phyloP scores from a whole-genome alignment of 1,284 basidiomycete genomes.

The Cryptococcus jaspeensis region DNA sequence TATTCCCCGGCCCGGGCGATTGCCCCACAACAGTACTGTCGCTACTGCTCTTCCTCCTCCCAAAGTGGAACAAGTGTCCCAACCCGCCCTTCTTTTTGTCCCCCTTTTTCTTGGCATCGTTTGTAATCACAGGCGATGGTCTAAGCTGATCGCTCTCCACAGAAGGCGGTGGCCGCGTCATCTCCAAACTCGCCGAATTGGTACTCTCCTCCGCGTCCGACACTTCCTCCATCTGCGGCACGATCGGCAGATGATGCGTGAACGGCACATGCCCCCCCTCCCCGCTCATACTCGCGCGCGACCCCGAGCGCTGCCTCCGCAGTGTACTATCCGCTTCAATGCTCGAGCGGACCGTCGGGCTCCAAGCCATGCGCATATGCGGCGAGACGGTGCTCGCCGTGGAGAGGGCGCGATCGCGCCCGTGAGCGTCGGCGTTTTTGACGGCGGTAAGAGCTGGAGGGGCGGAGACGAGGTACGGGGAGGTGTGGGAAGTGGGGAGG shows the following conservation, averaged over 20 bases:
- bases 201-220: slow-evolving; percentile 12
- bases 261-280: slow-evolving; percentile 40
- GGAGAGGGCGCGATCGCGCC: slow-evolving; percentile 8
- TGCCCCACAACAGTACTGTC: background rate
- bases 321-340: background rate
- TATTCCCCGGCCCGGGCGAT: background rate
- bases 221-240: slow-evolving; percentile 18
- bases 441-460: slow-evolving; percentile 34
- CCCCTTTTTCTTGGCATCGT: slow-evolving; percentile 7
- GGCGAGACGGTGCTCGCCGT: slow-evolving; percentile 10
- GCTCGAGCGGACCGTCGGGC: slow-evolving; percentile 1
- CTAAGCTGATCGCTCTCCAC: background rate
- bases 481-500: slow-evolving; percentile 1
- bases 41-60: slow-evolving; percentile 14
- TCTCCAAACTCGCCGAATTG: background rate
- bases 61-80: slow-evolving; percentile 22
- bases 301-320: slow-evolving; percentile 10
- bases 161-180: background rate
- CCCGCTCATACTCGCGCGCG: slow-evolving; percentile 6
- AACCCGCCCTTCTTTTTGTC: slow-evolving; percentile 21
- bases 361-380: slow-evolving; percentile 7
- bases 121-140: background rate
- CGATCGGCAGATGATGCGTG: slow-evolving; percentile 34
- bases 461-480: slow-evolving; percentile 40
- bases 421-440: slow-evolving; percentile 12